Conservation (phyloP, 352 stramenopile species). For the Pythium apleroticum region DNA sequence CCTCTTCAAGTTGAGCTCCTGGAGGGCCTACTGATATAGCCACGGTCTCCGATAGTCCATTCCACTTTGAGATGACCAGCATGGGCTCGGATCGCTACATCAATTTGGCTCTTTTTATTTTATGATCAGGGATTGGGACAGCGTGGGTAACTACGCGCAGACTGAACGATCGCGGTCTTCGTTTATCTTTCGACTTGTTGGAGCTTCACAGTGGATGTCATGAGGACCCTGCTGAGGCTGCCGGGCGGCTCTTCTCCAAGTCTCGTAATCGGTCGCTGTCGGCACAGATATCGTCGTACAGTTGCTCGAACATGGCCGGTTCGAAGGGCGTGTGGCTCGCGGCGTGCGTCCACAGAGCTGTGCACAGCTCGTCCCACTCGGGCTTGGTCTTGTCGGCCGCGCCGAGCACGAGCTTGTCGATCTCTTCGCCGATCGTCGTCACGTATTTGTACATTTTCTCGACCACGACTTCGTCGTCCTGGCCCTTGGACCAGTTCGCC, state of each 20-base stretch:
- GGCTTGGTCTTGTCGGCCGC: conserved; percentile 23
- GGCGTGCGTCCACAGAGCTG: conserved; percentile 78
- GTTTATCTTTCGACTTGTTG: neutral
- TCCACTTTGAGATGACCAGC: too few relatives aligned
- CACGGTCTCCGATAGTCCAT: neutral
- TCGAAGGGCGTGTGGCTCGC: conserved; percentile 76
- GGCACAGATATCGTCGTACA: conserved; percentile 85
- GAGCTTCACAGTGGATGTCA: neutral
- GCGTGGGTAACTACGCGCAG: neutral
- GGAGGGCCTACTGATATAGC: conserved; percentile 4
- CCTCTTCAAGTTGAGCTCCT: conserved; percentile 10
- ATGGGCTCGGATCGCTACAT: too few relatives aligned
- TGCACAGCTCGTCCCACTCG: conserved; percentile 77
- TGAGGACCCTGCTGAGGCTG: conserved; percentile 21
- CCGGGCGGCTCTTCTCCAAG: neutral
- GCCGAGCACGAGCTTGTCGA: conserved; percentile 73
- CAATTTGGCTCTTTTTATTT: conserved; percentile 4
- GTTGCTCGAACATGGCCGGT: conserved; percentile 69
- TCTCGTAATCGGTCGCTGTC: conserved; percentile 44
- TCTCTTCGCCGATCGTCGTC: conserved; percentile 73
- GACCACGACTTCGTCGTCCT: conserved; percentile 81
- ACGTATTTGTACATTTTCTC: conserved; percentile 89
- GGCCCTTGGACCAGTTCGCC: conserved; percentile 73
- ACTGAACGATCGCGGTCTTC: neutral
- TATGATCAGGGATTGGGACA: neutral